phyloP scores from a whole-genome alignment of 225 moss, liverwort and hornwort genomes.

The Sphagnum tenellum region DNA sequence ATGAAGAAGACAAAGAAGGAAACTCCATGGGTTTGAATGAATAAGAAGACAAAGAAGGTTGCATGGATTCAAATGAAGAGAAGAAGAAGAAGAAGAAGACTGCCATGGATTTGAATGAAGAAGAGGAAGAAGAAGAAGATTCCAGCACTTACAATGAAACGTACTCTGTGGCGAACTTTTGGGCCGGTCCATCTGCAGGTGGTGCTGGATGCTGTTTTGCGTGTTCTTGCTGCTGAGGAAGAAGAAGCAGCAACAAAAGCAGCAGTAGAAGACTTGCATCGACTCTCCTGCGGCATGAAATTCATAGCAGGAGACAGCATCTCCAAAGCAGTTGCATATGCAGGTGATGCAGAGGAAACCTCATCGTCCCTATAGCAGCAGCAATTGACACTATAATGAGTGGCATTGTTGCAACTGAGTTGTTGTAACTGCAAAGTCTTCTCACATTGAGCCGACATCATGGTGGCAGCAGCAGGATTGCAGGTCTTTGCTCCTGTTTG shows the following conservation, averaged over 20 bases:
- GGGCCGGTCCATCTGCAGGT: slow-evolving; percentile 2
- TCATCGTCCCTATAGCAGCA: slow-evolving; percentile 1
- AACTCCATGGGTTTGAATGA: too few species aligned
- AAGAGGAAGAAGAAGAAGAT: background rate
- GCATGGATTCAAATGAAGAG: background rate
- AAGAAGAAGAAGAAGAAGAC: background rate
- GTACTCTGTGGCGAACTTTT: slow-evolving; percentile 22
- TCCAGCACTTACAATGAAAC: slow-evolving; percentile 30
- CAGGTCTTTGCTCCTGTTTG: slow-evolving; percentile 5
- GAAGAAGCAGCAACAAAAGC: too few species aligned
- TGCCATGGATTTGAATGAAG: background rate
- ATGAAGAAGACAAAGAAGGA: slow-evolving; percentile 8
- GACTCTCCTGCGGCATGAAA: slow-evolving; percentile 11
- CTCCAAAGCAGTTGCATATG: slow-evolving; percentile 33
- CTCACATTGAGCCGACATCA: slow-evolving; percentile 8
- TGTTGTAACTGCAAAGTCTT: background rate
- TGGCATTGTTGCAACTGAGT: too few species aligned
- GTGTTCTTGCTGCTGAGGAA: too few species aligned
- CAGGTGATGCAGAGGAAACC: slow-evolving; percentile 18
- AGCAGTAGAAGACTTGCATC: too few species aligned
- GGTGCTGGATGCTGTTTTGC: background rate
- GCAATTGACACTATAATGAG: background rate
- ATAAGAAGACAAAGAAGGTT: background rate
- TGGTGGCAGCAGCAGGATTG: too few species aligned
- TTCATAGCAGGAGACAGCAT: slow-evolving; percentile 29